Evolutionary conservation across 176 grass and related monocot genomes (phyloP), one percentile per base, ranked within the genome.

Genomic region (Bromus sterilis): DNA sequence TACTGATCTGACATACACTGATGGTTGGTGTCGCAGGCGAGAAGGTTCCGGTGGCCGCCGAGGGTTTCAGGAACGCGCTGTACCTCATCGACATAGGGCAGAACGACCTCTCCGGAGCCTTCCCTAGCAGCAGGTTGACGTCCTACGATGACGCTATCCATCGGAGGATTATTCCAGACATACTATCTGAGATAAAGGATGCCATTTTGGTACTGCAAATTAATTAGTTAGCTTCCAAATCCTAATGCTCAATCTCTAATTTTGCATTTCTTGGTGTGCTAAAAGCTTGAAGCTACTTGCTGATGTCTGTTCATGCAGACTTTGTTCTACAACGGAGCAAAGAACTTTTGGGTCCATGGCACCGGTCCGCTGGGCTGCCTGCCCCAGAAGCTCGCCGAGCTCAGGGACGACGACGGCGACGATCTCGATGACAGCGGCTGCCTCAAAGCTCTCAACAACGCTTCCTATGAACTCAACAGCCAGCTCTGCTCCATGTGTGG

Each of bases 81-180:
- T 91, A 94, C 58, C 33, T 87, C 37, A 66, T 94, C 48, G 92
- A 94, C 89, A 94, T 94, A 16, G 92, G 92, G 11, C 92, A 94
- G 86, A 94, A 91, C 74, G 89, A 94, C 55, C 84, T 94, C 3
- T 36, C 80, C 21, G 80, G 9, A 0, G 86, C 83, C 0, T 84
- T 94, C 2, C 71, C 75, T 2, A 56, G 51, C 35, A 11, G 71
- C 42, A 15, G 77, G 0, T 7, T 86, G 30, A 10, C n/a, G n/a
- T n/a, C 76, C 0, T 91, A 89, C 79, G 92, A 78, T 10, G 80
- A 87, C 69, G 36, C 91, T 2, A 0, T 89, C 87, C 18, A 20
- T 12, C 31, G 62, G 48, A 87, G 30, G 51, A 75, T 94, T 7
- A 75, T 94, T 7, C 92, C 92, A 1, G 66, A 66, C 15, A n/a